Evolutionary conservation across 441 rosid species (phyloP), one percentile per base, ranked within the genome.

Genomic region (Erysimum cheiri): DNA sequence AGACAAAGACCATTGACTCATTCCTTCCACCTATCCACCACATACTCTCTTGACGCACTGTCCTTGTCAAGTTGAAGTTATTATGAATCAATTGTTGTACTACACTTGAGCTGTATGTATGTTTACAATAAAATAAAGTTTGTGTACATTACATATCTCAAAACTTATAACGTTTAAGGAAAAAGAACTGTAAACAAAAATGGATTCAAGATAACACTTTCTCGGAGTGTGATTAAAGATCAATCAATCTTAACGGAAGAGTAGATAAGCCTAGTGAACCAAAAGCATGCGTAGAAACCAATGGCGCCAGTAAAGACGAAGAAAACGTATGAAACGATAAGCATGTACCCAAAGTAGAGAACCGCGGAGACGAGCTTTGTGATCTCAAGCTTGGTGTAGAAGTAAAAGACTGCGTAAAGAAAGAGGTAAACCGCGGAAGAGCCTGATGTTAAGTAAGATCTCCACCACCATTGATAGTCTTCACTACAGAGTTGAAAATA

Each of bases 391-490:
- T 94, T 91, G 1, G 92, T 88, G 81, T 83, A 91, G 87, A 93
- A 91, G 83, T 93, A 93, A 82, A 91, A 93, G 9, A 82, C 82
- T 0, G 97, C 95, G 24, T 91, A 93, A 65, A 91, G 88, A 82
- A 91, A 91, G 60, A 91, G 90, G 74, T 91, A 91, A 9, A 93
- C 77, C 0, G 95, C 95, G 0, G 98, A 91, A 37, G 98, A 89
- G 33, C 98, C 97, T 1, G 98, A 88, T 9, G 95, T 93, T 70
- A 93, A 72, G 82, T 91, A 93, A 11, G 98, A 87, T 64, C 96
- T 85, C 98, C 98, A 91, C 98, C 98, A 93, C 97, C 98, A 93
- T 2, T 75, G 81, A 71, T 93, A 91, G 78, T 93, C 97, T 85
- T 93, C 97, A 29, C 96, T 86, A 75, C 98, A 91, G 3, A 91